Conservation (phyloP, 2,329 filamentous ascomycete species). For the Fusarium camptoceras region DNA sequence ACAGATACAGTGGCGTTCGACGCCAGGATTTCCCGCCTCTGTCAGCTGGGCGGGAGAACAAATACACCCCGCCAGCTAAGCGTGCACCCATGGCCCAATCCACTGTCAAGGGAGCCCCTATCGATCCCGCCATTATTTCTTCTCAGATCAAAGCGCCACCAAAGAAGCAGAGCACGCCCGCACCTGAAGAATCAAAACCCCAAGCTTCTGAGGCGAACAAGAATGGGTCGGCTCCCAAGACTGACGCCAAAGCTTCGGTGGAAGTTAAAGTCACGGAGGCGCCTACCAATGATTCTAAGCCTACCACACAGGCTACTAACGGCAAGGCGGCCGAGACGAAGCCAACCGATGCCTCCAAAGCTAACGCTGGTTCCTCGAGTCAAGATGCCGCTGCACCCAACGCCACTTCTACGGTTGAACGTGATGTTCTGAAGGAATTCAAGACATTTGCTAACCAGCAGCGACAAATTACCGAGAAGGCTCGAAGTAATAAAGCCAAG, state of each 20-base stretch:
- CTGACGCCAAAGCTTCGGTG: constrained; percentile 43
- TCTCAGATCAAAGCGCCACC: constrained; percentile 73
- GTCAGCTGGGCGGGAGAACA: constrained; percentile 64
- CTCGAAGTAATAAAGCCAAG: constrained; percentile 67
- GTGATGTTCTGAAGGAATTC: constrained; percentile 71
- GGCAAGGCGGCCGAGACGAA: constrained; percentile 50
- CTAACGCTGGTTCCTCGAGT: constrained; percentile 52
- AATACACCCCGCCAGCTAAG: constrained; percentile 91
- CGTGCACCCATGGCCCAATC: constrained; percentile 81
- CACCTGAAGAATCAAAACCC: constrained; percentile 44
- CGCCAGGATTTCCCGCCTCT: constrained; percentile 80
- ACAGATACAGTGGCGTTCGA: constrained; percentile 90
- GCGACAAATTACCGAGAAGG: constrained; percentile 67
- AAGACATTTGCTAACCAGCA: constrained; percentile 72
- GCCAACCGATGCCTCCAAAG: constrained; percentile 42
- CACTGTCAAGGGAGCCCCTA: constrained; percentile 79
- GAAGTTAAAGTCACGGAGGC: constrained; percentile 48
- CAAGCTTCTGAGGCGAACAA: constrained; percentile 45
- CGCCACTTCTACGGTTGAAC: constrained; percentile 71
- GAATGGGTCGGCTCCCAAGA: constrained; percentile 48
- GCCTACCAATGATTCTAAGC: constrained; percentile 47
- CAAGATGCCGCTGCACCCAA: constrained; percentile 61
- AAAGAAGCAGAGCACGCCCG: constrained; percentile 51
- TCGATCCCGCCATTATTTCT: constrained; percentile 91
- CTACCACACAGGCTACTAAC: constrained; percentile 51